phyloP scores from a whole-genome alignment of 116 monocot genomes.

The Thalassia testudinum region DNA sequence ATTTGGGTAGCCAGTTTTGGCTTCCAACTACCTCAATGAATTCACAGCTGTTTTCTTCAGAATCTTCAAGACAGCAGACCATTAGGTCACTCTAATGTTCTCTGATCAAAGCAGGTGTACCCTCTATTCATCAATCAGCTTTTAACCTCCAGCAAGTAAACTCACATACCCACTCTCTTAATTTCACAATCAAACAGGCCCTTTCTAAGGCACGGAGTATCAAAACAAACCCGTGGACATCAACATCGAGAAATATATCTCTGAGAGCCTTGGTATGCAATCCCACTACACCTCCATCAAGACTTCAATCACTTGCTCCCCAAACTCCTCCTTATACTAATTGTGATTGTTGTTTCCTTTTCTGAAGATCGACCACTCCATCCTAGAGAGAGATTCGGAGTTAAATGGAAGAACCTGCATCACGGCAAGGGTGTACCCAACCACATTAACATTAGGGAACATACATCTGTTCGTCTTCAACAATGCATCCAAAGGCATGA shows the following conservation, averaged over 20 bases:
- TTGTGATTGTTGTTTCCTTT: too few species aligned
- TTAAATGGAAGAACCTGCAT: slow-evolving; percentile 33
- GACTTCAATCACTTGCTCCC: neutral
- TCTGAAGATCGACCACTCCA: slow-evolving; percentile 42
- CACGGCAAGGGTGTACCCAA: slow-evolving; percentile 51
- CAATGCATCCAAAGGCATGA: slow-evolving; percentile 15
- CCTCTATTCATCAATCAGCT: neutral
- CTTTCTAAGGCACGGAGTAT: slow-evolving; percentile 16
- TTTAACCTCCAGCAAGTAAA: neutral
- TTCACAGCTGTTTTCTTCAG: slow-evolving; percentile 54
- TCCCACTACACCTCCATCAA: neutral
- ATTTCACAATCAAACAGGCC: slow-evolving; percentile 17
- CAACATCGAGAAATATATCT: slow-evolving; percentile 32
- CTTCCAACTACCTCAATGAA: slow-evolving; percentile 22
- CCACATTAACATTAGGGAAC: slow-evolving; percentile 10
- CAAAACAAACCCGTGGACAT: slow-evolving; percentile 45
- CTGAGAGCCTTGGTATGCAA: slow-evolving; percentile 31
- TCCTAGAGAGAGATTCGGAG: slow-evolving; percentile 73
- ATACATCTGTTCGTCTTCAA: slow-evolving; percentile 47
- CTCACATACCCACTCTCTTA: slow-evolving; percentile 1
- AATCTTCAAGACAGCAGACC: slow-evolving; percentile 15
- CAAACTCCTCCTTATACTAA: neutral
- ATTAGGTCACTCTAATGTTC: slow-evolving; percentile 49
- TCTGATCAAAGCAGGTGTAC: slow-evolving; percentile 33
- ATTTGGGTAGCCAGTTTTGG: slow-evolving; percentile 48